phyloP scores from a whole-genome alignment of 2,329 filamentous ascomycete genomes.

The Grosmannia clavigera region DNA sequence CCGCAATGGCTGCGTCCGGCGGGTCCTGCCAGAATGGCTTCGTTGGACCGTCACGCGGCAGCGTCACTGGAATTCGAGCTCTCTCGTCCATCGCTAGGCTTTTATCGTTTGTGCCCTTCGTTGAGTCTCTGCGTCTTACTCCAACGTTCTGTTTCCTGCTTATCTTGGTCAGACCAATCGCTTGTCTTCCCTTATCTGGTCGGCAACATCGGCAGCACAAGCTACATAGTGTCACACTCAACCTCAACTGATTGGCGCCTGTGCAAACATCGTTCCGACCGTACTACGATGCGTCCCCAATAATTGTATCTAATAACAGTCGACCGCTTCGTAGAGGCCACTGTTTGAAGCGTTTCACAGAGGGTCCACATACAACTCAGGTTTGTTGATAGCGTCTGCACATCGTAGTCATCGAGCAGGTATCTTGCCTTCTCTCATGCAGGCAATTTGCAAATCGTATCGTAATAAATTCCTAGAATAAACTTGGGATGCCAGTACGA shows the following conservation, averaged over 20 bases:
- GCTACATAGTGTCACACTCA: not conserved
- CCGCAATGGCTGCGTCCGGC: conserved; percentile 35
- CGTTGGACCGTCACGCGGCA: conserved; percentile 40
- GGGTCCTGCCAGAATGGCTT: conserved; percentile 50
- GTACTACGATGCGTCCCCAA: not conserved
- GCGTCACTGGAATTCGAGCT: conserved; percentile 23
- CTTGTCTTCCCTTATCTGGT: not conserved
- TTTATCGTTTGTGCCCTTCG: not conserved
- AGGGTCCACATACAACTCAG: too few species aligned
- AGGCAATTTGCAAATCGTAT: too few species aligned
- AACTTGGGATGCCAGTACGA: too few species aligned
- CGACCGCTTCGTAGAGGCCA: not conserved
- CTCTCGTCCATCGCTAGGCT: conserved; percentile 18
- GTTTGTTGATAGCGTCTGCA: too few species aligned
- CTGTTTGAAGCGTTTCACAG: too few species aligned
- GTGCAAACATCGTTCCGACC: not conserved
- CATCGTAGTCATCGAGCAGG: too few species aligned
- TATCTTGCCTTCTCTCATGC: too few species aligned
- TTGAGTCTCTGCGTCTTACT: not conserved
- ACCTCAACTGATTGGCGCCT: not conserved
- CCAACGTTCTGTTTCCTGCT: not conserved
- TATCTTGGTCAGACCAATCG: not conserved
- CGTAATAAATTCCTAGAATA: too few species aligned
- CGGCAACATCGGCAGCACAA: not conserved
- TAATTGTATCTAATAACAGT: too few species aligned